Evolutionary conservation across 164 flowering plant genomes (phyloP), one percentile per base, ranked within the genome.

Genomic region (Berberis thunbergii): DNA sequence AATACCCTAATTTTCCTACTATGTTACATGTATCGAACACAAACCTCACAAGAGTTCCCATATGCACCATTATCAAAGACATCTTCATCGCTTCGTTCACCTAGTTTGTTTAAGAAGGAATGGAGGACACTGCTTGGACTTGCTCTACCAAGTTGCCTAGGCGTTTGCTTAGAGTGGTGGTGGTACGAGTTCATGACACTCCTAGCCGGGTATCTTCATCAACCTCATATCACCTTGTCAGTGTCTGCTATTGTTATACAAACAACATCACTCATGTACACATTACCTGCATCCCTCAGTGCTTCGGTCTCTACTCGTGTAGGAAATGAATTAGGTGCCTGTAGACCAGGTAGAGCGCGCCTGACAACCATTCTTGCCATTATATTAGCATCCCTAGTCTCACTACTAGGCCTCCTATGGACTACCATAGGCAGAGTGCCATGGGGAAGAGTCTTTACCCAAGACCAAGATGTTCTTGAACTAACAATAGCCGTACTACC

Each of bases 101-200:
- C 62, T 1, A 38, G 59, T 45, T 67, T 74, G 9, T 7, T 54
- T 2, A 69, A 73, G 6, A 74, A 82, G 41, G 86, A 83, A 48
- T 93, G 96, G 98, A 64, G 76, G 39, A 58, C 59, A 63, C 80
- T 93, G 1, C 70, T 93, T 6, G 44, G 75, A 46, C 76, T 88
- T 1, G 78, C 95, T 0, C 57, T 85, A 43, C 89, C 88, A 1
- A 93, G 94, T 54, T 90, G 97, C 41, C 54, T 93, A n/a, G 90
- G 72, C 0, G 91, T 93, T 5, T 93, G 98, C 57, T 64, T 90
- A 9, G 98, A 93, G 60, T 93, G 98, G 98, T 93, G 98, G 98
- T 93, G 98, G 98, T 93, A 93, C 64, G 98, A 93, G 74, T 65
- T 93, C 72, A 87, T 90, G 96, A 90, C 91, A 4, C 74, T 90